Percentiles rank a stretch among this genome's conserved stretches.
These are phyloP conservation scores for Opeltia flavorubescens DNA, from an alignment of 495 filamentous ascomycete genomes.

Conservation along the genomic window DNA sequence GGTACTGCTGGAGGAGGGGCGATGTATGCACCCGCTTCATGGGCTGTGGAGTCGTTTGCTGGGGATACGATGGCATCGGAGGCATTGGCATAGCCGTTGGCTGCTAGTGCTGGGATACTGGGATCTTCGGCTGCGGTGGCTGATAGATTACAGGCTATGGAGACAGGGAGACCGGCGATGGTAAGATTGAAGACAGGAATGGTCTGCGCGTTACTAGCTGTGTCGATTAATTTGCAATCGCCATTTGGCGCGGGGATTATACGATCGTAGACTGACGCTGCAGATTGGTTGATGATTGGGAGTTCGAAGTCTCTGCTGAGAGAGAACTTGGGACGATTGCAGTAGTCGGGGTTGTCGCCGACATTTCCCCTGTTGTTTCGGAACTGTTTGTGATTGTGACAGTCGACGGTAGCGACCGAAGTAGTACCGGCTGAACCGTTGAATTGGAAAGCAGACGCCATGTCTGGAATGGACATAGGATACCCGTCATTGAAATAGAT, in stretches of 20 bases:
- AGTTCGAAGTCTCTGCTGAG: constrained; percentile 1
- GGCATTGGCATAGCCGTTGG: too few relatives aligned
- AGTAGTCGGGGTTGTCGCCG: background rate
- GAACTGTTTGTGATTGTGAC: constrained; percentile 3
- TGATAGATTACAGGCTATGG: too few relatives aligned
- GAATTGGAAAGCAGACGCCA: constrained; percentile 3
- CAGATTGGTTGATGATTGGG: constrained; percentile 1
- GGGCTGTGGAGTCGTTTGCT: too few relatives aligned
- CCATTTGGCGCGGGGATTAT: constrained; percentile 4
- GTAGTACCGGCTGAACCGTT: constrained; percentile 2
- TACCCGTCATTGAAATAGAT: constrained; percentile 10
- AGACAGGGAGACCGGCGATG: too few relatives aligned
- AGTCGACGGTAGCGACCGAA: constrained; percentile 7
- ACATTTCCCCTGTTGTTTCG: background rate
- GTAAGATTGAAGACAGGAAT: too few relatives aligned
- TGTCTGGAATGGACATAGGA: constrained; percentile 8
- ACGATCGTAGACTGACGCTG: constrained; percentile 3
- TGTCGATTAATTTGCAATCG: too few relatives aligned
- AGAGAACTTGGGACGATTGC: constrained; percentile 4
- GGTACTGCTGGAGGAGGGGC: too few relatives aligned
- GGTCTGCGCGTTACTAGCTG: too few relatives aligned
- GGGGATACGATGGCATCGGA: too few relatives aligned
- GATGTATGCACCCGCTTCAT: too few relatives aligned
- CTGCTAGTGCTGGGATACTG: too few relatives aligned
- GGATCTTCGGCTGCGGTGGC: too few relatives aligned